These are phyloP conservation scores for Acmispon strigosus DNA, from an alignment of 306 rosid species.

Conservation along the genomic window DNA sequence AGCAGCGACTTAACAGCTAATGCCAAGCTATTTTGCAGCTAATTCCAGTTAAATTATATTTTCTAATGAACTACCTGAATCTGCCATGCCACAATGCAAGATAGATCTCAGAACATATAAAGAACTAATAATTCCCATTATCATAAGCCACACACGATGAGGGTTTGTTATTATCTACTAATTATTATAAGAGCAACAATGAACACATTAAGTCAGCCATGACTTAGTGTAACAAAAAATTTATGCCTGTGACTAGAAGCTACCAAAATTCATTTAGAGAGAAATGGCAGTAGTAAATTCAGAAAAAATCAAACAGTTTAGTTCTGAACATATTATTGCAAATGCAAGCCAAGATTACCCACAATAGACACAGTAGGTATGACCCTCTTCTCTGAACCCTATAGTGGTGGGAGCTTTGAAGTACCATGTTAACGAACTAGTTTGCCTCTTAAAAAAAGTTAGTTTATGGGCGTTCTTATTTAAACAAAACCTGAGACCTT, in stretches of 20 bases:
- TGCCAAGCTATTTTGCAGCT: no score
- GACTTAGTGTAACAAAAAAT: background rate
- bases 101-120: background rate
- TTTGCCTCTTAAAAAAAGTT: background rate
- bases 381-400: no score
- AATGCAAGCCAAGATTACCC: no score
- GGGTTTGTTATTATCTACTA: no score
- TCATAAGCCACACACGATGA: background rate
- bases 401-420: no score
- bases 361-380: no score
- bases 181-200: no score
- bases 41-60: no score
- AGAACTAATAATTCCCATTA: background rate
- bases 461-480: background rate
- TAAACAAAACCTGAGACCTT: background rate
- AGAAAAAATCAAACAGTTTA: background rate
- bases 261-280: background rate
- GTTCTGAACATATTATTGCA: background rate
- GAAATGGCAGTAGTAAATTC: background rate
- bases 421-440: background rate
- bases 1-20: no score
- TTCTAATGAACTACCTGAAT: slow-evolving; percentile 55
- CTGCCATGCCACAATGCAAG: slow-evolving; percentile 28
- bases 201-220: background rate
- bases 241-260: background rate